phyloP scores from a whole-genome alignment of 495 filamentous ascomycete species.

The Neurospora sp. region DNA sequence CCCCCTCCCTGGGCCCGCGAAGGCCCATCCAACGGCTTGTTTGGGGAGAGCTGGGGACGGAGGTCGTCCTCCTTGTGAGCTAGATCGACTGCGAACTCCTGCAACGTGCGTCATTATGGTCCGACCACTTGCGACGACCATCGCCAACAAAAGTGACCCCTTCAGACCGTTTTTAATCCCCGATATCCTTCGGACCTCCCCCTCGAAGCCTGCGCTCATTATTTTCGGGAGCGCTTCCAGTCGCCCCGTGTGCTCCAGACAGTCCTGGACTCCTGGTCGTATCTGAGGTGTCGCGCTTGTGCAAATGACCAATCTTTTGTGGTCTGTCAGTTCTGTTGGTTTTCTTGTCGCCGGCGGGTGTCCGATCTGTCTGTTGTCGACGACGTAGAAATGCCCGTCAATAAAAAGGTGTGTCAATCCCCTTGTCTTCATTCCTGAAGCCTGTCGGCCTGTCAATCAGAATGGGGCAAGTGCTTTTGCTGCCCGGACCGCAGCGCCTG shows the following conservation, averaged over 20 bases:
- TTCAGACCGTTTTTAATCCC: background rate
- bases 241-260: background rate
- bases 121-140: background rate
- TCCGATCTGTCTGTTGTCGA: background rate
- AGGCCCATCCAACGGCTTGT: background rate
- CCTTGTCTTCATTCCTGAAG: background rate
- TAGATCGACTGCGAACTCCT: background rate
- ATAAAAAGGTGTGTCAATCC: background rate
- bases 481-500: background rate
- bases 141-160: background rate
- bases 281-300: background rate
- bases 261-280: background rate
- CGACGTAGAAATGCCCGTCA: background rate
- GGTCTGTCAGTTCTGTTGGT: background rate
- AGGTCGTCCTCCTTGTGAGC: background rate
- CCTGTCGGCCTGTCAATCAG: background rate
- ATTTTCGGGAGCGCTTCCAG: background rate
- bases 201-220: background rate
- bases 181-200: background rate
- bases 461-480: background rate
- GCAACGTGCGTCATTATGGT: background rate
- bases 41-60: background rate
- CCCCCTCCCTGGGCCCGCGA: too few species aligned
- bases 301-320: background rate
- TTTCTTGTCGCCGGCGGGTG: background rate